A percentile compares a stretch with the other conserved stretches of the same genome.
These are phyloP conservation scores for Mycena pura DNA, from an alignment of 768 basidiomycete genomes.

Conservation along the genomic window DNA sequence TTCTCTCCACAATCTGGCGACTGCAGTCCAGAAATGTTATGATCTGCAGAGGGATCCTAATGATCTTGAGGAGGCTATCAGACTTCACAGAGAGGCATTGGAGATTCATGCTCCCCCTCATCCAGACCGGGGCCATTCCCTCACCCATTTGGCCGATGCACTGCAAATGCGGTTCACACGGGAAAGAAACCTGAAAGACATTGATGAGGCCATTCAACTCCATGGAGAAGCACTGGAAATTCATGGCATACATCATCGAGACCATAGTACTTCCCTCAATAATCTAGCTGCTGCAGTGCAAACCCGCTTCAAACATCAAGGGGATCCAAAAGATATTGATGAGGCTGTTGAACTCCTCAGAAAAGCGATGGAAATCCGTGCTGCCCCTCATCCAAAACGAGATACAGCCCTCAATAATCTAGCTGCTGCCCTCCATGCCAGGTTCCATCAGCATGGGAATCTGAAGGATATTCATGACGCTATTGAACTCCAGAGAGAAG, in stretches of 20 bases:
- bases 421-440: neutral
- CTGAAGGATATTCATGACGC: neutral
- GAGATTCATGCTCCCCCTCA: too few species aligned
- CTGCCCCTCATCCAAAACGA: neutral
- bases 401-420: neutral
- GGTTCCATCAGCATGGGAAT: neutral
- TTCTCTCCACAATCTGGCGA: neutral
- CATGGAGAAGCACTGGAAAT: neutral
- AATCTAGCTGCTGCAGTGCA: neutral
- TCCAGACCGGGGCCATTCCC: constrained; percentile 1
- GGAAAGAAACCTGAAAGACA: neutral
- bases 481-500: too few species aligned
- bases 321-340: neutral
- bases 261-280: neutral
- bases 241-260: neutral
- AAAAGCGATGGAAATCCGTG: neutral
- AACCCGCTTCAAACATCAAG: neutral
- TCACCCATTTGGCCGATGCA: constrained; percentile 14
- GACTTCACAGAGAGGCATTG: too few species aligned
- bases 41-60: neutral
- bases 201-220: neutral
- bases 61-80: too few species aligned
- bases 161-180: neutral
- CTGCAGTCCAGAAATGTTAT: neutral
- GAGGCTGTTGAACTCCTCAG: neutral